phyloP scores from a whole-genome alignment of 495 filamentous ascomycete species.

The Penicillium coffeae region DNA sequence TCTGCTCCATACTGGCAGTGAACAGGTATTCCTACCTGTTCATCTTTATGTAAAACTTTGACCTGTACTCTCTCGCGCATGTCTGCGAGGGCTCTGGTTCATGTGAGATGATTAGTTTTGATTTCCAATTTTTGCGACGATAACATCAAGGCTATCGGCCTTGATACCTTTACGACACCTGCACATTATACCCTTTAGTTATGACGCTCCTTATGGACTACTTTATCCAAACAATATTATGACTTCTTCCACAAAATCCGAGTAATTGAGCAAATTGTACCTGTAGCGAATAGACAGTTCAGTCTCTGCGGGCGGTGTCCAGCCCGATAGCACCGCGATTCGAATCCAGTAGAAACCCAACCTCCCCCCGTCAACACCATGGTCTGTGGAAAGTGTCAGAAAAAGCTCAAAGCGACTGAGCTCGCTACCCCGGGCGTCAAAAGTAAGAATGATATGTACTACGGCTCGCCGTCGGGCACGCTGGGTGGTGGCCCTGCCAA shows the following conservation, averaged over 20 bases:
- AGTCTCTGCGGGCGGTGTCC: not conserved
- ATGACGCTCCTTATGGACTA: not conserved
- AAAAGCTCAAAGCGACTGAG: conserved; percentile 56
- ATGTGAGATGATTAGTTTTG: no score
- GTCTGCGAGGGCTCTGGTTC: no score
- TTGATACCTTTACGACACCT: not conserved
- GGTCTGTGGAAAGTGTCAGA: conserved; percentile 68
- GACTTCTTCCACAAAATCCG: no score
- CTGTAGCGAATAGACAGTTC: not conserved
- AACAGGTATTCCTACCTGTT: no score
- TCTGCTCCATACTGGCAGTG: not conserved
- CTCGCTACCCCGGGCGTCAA: conserved; percentile 68
- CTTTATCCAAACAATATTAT: not conserved
- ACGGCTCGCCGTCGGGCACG: conserved; percentile 58
- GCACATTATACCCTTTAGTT: not conserved
- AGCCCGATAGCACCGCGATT: not conserved
- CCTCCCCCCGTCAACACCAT: conserved; percentile 36
- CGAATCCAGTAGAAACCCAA: not conserved
- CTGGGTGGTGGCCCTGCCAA: conserved; percentile 34
- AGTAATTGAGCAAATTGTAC: no score
- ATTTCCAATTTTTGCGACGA: no score
- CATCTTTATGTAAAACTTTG: no score
- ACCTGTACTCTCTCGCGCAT: no score
- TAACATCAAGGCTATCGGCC: no score
- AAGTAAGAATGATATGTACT: conserved; percentile 68